Base-by-base conservation (phyloP, 148 eudicot genomes). In the Salicornia ramosissima region DNA sequence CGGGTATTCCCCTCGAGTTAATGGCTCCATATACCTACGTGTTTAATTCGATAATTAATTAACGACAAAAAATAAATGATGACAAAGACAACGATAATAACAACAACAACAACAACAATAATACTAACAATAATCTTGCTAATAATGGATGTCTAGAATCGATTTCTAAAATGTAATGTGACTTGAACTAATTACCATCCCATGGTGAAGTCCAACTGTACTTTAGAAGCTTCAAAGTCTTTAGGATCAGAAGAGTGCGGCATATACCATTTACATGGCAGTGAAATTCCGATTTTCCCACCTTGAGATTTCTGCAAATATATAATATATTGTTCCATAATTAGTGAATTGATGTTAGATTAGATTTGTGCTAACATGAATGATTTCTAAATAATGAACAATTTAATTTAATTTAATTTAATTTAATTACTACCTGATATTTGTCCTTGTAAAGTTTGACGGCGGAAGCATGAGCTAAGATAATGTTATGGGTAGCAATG, bases 391-490 rank as follows among this genome's bases (percentile, higher is more conserved):
- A 8, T 13, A 45, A 59, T 59, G 49, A 45, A 11, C 11, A 5
- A 59, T 29, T 2, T 18, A 11, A 29, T 6, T 2, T 29, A 26
- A 16, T 10, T 4, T 12, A 33, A 36, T 8, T 61, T 18, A 34
- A 33, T 18, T 3, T 3, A 33, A 16, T 61, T 18, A n/a, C 1
- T 67, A 78, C 81, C 68, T 78, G 71, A 57, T 78, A 78, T 26
- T 74, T 73, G 28, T 64, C 3, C 43, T 46, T 49, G 71, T 78
- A 78, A 7, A 78, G 36, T 33, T 74, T 47, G 1, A 60, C 67
- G 3, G 71, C 59, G 16, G 53, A 34, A 53, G 77, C 71, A 74
- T 78, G 81, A 28, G 74, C 49, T 34, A 78, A 64, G 30, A 78
- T 67, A 39, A 73, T 34, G 31, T 78, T 21, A 63, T 78, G 78